These are phyloP conservation scores for Globisporangium heterothallicum DNA, from an alignment of 352 stramenopile genomes.

Conservation along the genomic window DNA sequence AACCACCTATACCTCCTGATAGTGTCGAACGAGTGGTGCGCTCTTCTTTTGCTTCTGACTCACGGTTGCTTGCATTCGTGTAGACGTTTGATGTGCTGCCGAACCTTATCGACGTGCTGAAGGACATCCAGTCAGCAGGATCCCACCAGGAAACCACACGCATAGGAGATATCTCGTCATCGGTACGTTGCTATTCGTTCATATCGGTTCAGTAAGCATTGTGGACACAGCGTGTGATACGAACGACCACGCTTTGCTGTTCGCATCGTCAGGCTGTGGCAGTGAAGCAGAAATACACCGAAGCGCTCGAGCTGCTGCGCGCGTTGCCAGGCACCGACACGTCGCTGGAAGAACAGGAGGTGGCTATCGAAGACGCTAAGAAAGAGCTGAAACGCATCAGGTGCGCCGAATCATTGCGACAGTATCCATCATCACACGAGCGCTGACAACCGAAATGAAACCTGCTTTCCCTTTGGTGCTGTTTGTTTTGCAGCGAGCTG, in stretches of 20 bases:
- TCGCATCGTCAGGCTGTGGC: slow-evolving; percentile 44
- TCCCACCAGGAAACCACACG: slow-evolving; percentile 72
- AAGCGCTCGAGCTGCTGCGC: slow-evolving; percentile 62
- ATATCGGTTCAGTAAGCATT: too few relatives aligned
- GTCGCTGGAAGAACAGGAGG: slow-evolving; percentile 73
- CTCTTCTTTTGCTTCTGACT: neutral
- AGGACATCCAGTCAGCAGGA: slow-evolving; percentile 72
- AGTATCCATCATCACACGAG: too few relatives aligned
- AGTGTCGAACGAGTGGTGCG: neutral
- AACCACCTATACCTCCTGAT: neutral
- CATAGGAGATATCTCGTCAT: slow-evolving; percentile 75
- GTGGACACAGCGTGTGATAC: too few relatives aligned
- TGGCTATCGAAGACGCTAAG: slow-evolving; percentile 62
- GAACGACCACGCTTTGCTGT: too few relatives aligned
- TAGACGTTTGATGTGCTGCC: slow-evolving; percentile 80
- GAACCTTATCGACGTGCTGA: slow-evolving; percentile 81
- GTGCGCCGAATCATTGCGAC: slow-evolving; percentile 32
- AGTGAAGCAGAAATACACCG: slow-evolving; percentile 72
- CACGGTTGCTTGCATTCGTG: neutral
- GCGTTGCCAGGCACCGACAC: slow-evolving; percentile 70
- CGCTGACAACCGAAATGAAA: too few relatives aligned
- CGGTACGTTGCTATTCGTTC: slow-evolving; percentile 24
- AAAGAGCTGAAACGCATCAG: slow-evolving; percentile 70
- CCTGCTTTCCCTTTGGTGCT: neutral
- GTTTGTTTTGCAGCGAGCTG: slow-evolving; percentile 40